phyloP scores from a whole-genome alignment of 768 basidiomycete species.

The Russula virescens region DNA sequence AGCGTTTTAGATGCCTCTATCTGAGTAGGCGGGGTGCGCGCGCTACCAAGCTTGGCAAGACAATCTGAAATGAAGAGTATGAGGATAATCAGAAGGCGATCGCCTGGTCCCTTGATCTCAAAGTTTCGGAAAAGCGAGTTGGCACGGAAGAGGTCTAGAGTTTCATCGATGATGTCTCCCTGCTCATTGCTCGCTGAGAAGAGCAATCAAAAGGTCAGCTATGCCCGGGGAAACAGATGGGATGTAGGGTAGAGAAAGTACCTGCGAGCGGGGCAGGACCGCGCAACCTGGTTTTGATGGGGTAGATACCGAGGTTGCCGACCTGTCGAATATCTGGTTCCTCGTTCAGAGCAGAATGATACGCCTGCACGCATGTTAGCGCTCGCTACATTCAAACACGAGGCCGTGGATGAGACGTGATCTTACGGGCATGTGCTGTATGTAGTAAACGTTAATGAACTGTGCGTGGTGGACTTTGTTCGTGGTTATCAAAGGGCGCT shows the following conservation, averaged over 20 bases:
- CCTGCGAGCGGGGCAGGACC: slow-evolving; percentile 80
- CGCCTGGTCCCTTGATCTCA: slow-evolving; percentile 97
- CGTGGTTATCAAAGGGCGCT: neutral
- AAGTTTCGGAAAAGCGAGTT: slow-evolving; percentile 99
- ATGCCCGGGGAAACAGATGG: slow-evolving; percentile 11
- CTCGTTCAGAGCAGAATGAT: slow-evolving; percentile 92
- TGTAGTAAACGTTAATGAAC: neutral
- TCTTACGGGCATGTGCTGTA: slow-evolving; percentile 27
- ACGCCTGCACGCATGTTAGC: slow-evolving; percentile 54
- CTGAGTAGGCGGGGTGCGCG: slow-evolving; percentile 62
- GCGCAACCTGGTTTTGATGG: slow-evolving; percentile 86
- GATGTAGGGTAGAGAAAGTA: slow-evolving; percentile 31
- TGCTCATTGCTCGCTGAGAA: slow-evolving; percentile 65
- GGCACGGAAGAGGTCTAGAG: slow-evolving; percentile 93
- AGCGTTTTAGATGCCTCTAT: slow-evolving; percentile 84
- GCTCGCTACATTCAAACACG: neutral
- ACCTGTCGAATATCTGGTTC: slow-evolving; percentile 73
- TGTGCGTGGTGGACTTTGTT: neutral
- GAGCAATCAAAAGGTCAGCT: neutral
- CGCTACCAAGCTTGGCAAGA: slow-evolving; percentile 77
- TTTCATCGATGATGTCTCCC: slow-evolving; percentile 92
- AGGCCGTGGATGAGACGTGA: neutral
- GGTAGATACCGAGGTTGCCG: slow-evolving; percentile 86
- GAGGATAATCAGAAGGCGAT: slow-evolving; percentile 92
- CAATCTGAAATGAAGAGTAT: slow-evolving; percentile 98